Percentiles rank a stretch among this genome's conserved stretches.
Evolutionary conservation across 1,139 yeast genomes (phyloP).

Genomic region (Petasospora rhodanensis): DNA sequence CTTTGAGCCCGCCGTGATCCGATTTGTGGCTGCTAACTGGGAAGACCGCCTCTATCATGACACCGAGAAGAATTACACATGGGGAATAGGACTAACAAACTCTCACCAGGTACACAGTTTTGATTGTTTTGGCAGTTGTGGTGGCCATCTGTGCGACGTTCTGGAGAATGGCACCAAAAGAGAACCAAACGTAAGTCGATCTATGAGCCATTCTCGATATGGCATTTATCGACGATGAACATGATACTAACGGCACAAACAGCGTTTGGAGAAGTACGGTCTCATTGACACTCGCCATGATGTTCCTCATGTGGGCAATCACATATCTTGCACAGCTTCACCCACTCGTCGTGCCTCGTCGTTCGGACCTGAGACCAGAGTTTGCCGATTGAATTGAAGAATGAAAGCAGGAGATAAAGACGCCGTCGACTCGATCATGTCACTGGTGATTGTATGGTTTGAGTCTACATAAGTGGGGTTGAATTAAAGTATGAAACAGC

Average conservation of each 20-base stretch:
- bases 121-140: constrained; percentile 60
- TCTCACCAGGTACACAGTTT: constrained; percentile 63
- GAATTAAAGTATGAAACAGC: too few species aligned
- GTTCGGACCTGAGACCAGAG: constrained; percentile 80
- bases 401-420: too few species aligned
- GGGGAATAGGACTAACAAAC: constrained; percentile 8
- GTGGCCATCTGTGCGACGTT: constrained; percentile 53
- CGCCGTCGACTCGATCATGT: too few species aligned
- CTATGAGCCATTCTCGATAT: too few species aligned
- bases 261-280: constrained; percentile 91
- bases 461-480: too few species aligned
- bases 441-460: too few species aligned
- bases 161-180: constrained; percentile 49
- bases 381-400: constrained; percentile 21
- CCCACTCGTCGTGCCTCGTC: constrained; percentile 77
- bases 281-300: constrained; percentile 77
- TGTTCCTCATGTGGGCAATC: constrained; percentile 93
- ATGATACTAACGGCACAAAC: constrained; percentile 4
- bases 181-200: constrained; percentile 45
- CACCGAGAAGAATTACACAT: too few species aligned
- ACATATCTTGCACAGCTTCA: constrained; percentile 73
- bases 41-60: too few species aligned
- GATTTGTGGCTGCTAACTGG: too few species aligned
- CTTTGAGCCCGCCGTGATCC: too few species aligned
- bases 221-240: too few species aligned